Evolutionary conservation across 2,329 filamentous ascomycete genomes (phyloP), one percentile per base, ranked within the genome.

Genomic region (Colletotrichum tropicale): DNA sequence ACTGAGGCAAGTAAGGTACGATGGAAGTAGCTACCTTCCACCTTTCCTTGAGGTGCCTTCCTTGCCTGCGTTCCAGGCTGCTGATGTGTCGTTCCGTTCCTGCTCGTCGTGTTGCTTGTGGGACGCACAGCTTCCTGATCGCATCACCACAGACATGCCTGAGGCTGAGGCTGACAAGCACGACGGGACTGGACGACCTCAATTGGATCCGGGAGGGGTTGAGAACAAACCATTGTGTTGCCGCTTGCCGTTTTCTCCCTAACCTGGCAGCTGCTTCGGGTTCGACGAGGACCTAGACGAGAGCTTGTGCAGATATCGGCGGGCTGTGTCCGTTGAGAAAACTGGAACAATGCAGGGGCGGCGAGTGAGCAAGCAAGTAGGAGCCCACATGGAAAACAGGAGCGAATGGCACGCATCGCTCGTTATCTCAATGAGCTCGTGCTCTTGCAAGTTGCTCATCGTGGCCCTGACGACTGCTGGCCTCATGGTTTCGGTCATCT

Each of bases 211-310:
- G 28, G 16, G 32, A 38, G 34, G 21, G 15, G 21, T 21, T 48
- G 28, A 60, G 56, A 18, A n/a, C 56, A 28, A 26, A 60, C 56
- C 21, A 26, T 60, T 32, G 38, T 21, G 56, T 60, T 15, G 38
- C 26, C 36, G 38, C n/a, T 66, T n/a, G 15, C 67, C 66, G 66
- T 65, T 71, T 61, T 36, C 68, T 52, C 38, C 66, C 71, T 65
- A 26, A 62, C 28, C 66, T 36, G 48, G 32, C 71, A 74, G 34
- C 34, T 32, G 52, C 26, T 52, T 71, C 67, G 71, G 71, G 30
- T 66, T 74, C 72, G 62, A 71, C 67, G 52, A 74, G 52, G 68
- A 66, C 68, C 67, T 66, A 32, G 72, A 66, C 61, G 36, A 38
- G 28, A 61, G 36, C 34, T 38, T 26, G 43, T 48, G 26, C 60